Conservation (phyloP, 163 green algal genomes). For the Scenedesmus sp. region DNA sequence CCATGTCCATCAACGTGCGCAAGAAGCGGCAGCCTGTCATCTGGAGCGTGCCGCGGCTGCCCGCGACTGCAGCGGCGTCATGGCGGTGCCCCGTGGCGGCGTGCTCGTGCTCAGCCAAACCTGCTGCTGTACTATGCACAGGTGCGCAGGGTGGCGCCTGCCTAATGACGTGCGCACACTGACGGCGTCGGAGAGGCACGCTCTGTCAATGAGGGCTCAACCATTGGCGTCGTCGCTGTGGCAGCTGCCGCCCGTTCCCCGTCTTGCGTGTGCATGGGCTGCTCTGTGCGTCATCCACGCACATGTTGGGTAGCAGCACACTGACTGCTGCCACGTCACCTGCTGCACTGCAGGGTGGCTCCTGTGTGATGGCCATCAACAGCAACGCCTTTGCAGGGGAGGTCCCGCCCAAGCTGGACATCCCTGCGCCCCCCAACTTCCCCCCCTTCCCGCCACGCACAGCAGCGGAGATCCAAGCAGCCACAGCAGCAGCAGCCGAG, state of each 20-base stretch:
- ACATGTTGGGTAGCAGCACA: no score
- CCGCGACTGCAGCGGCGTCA: slow-evolving; percentile 81
- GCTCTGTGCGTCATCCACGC: no score
- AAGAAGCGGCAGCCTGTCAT: slow-evolving; percentile 85
- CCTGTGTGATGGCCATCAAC: slow-evolving; percentile 71
- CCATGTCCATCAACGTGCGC: slow-evolving; percentile 87
- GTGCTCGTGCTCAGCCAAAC: slow-evolving; percentile 88
- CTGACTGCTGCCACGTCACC: no score
- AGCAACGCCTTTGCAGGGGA: slow-evolving; percentile 64
- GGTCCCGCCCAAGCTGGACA: slow-evolving; percentile 67
- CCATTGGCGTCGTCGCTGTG: no score
- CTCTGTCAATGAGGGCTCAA: no score
- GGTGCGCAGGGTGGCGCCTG: neutral
- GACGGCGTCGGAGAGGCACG: no score
- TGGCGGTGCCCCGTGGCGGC: slow-evolving; percentile 84
- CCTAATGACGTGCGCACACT: neutral
- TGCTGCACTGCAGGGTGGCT: slow-evolving; percentile 64
- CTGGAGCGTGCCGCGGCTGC: slow-evolving; percentile 81
- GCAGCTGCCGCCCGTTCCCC: neutral
- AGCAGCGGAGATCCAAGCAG: slow-evolving; percentile 14
- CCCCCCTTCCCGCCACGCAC: slow-evolving; percentile 1
- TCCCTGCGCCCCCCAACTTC: slow-evolving; percentile 24
- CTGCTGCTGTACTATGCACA: slow-evolving; percentile 86
- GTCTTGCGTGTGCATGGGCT: neutral
- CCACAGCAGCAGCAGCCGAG: slow-evolving; percentile 30